phyloP scores from a whole-genome alignment of 1,284 basidiomycete species.

The Boletellus dicymbophilus region DNA sequence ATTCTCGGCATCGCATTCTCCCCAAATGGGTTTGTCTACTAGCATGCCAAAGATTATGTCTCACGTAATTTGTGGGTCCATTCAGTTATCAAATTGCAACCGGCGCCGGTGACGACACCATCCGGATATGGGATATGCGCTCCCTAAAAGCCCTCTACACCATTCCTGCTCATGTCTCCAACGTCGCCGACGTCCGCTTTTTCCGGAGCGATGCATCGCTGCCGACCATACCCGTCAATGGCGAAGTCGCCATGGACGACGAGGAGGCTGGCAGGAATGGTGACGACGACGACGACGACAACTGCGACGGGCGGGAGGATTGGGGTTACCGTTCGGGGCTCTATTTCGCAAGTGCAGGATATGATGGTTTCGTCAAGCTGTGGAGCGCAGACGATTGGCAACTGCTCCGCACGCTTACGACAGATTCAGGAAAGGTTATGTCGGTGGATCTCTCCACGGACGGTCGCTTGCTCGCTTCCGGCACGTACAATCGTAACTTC shows the following conservation, averaged over 20 bases:
- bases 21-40: slow-evolving; percentile 82
- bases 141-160: slow-evolving; percentile 92
- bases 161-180: slow-evolving; percentile 94
- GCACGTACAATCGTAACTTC: slow-evolving; percentile 93
- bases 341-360: slow-evolving; percentile 93
- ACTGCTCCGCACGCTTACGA: slow-evolving; percentile 83
- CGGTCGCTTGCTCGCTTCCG: slow-evolving; percentile 83
- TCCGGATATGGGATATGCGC: slow-evolving; percentile 98
- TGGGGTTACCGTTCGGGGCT: slow-evolving; percentile 83
- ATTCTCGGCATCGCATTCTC: slow-evolving; percentile 93
- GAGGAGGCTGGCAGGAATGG: slow-evolving; percentile 14
- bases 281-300: slow-evolving; percentile 33
- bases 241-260: slow-evolving; percentile 41
- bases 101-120: slow-evolving; percentile 95
- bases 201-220: slow-evolving; percentile 62
- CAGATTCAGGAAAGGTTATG: slow-evolving; percentile 98
- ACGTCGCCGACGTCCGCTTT: slow-evolving; percentile 94
- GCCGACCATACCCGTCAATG: slow-evolving; percentile 30
- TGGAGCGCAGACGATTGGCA: slow-evolving; percentile 99
- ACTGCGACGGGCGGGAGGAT: slow-evolving; percentile 52
- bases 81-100: slow-evolving; percentile 97
- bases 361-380: slow-evolving; percentile 93
- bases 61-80: slow-evolving; percentile 17
- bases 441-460: slow-evolving; percentile 89
- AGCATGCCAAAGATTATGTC: slow-evolving; percentile 7